Base-by-base conservation (phyloP, 2,329 filamentous ascomycete genomes). In the Aspergillus fischeri region DNA sequence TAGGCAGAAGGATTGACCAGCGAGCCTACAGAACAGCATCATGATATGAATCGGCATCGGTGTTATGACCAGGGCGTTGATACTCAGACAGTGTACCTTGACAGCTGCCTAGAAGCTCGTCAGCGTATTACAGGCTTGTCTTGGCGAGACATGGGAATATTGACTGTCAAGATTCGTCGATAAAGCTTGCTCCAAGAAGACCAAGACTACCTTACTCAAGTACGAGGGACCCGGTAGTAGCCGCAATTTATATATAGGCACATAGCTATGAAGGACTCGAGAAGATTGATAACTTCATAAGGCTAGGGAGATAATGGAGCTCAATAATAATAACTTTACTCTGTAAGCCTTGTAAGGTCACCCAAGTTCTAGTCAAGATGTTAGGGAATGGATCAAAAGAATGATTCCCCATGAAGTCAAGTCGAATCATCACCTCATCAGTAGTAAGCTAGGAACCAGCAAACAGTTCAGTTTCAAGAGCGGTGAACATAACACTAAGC, bases 401-500 rank as follows among this genome's bases (percentile, higher is more conserved):
- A 38, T 24, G 20, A 4, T 24, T 24, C 20, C 42, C 20, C 42
- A 24, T 45, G 42, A 6, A 45, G 8, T 17, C 4, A 45, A 24
- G 42, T 20, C n/a, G 10, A 45, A 14, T 45, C 42, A 24, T 20
- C 41, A 20, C 9, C 41, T 20, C 41, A 20, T 44, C 20, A 10
- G 44, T 6, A 27, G 44, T 9, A 11, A 47, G 24, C 21, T 14
- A 17, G 52, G 56, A 44, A 57, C 52, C 54, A 53, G 54, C 58
- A 28, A 47, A 45, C 44, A 17, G n/a, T 55, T 28, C 41, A 14
- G 21, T 11, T 47, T 25, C 44, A 47, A 57, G 53, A 63, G 63
- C 63, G 63, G 63, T 65, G 63, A 64, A 59, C 53, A 52, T 6
- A 45, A 49, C 24, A 47, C 63, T 61, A 63, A 47, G 54, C 55